phyloP scores from a whole-genome alignment of 805 yeast genomes.

The Candida khao-thaluensis region DNA sequence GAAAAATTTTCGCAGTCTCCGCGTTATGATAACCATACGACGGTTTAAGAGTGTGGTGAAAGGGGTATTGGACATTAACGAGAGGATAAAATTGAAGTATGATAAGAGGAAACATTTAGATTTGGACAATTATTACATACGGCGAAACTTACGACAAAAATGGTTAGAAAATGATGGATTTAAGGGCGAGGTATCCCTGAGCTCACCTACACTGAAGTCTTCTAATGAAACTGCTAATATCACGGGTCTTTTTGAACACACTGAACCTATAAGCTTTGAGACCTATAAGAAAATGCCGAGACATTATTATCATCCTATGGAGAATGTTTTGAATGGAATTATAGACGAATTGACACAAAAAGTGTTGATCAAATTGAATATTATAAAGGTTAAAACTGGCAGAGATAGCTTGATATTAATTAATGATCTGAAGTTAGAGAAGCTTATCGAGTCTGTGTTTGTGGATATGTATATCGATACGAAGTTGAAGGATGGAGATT shows the following conservation, averaged over 20 bases:
- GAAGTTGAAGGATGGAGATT: not conserved
- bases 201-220: not conserved
- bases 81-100: constrained; percentile 5
- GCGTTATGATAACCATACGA: constrained; percentile 6
- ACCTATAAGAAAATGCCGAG: not conserved
- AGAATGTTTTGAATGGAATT: constrained; percentile 10
- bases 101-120: constrained; percentile 8
- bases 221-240: not conserved
- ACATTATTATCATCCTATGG: constrained; percentile 13
- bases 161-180: constrained; percentile 1
- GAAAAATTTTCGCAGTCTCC: constrained; percentile 9
- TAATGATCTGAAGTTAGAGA: constrained; percentile 1
- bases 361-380: constrained; percentile 29
- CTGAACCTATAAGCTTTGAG: not conserved
- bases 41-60: constrained; percentile 3
- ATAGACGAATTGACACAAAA: constrained; percentile 21
- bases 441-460: not conserved
- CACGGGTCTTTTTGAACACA: not conserved
- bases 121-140: not conserved
- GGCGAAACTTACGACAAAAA: constrained; percentile 1
- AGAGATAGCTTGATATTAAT: constrained; percentile 7
- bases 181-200: not conserved
- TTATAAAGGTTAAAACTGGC: constrained; percentile 18
- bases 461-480: not conserved
- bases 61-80: not conserved